A percentile compares a stretch with the other conserved stretches of the same genome.
phyloP scores from a whole-genome alignment of 352 stramenopile species.

The Lagenidium giganteum region DNA sequence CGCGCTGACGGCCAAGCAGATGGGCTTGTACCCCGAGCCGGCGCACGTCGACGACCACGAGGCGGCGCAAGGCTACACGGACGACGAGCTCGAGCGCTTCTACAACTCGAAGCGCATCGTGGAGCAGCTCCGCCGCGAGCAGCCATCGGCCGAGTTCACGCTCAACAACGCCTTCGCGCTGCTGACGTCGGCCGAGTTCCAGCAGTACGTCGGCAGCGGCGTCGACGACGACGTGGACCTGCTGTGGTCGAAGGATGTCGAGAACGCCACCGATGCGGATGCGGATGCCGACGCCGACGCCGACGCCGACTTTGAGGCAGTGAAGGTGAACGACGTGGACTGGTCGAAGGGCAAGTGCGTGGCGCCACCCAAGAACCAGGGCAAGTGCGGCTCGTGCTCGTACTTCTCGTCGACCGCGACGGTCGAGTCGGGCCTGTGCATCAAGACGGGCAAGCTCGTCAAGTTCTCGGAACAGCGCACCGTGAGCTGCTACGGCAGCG shows the following conservation, averaged over 20 bases:
- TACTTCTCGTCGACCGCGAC: conserved; percentile 5
- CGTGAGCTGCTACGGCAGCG: conserved; percentile 5
- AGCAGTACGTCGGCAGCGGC: no score
- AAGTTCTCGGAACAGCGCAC: conserved; percentile 40
- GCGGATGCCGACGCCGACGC: conserved; percentile 45
- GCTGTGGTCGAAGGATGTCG: no score
- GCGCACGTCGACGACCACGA: background rate
- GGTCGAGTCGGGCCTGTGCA: conserved; percentile 10
- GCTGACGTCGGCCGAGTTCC: conserved; percentile 95
- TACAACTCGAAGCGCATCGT: conserved; percentile 1
- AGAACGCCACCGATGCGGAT: no score
- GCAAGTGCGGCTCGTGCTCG: conserved; percentile 11
- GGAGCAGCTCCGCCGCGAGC: background rate
- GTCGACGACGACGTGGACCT: no score
- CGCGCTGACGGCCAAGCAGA: conserved; percentile 1
- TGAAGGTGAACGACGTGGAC: conserved; percentile 27
- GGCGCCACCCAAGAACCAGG: conserved; percentile 10
- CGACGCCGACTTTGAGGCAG: conserved; percentile 44
- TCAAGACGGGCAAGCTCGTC: conserved; percentile 58
- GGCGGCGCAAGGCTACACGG: no score
- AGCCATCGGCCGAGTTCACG: no score
- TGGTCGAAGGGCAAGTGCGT: conserved; percentile 8
- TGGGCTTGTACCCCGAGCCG: background rate
- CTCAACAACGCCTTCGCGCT: conserved; percentile 95
- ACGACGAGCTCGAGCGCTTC: conserved; percentile 14